phyloP scores from a whole-genome alignment of 2,329 filamentous ascomycete species.

The Penicillium sp. region DNA sequence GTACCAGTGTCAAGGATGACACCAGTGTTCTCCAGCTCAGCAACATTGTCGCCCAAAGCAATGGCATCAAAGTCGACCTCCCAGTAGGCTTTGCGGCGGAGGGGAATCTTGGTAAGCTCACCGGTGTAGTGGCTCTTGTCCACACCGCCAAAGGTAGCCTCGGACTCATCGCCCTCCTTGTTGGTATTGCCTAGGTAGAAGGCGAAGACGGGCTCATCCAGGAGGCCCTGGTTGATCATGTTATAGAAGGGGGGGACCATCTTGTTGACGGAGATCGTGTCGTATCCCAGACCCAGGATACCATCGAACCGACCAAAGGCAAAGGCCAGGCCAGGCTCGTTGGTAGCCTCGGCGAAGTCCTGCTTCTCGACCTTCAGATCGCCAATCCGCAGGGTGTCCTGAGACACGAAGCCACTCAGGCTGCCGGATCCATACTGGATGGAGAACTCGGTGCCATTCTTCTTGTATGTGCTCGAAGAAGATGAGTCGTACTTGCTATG shows the following conservation, averaged over 20 bases:
- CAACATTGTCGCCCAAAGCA: constrained; percentile 78
- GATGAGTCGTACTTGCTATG: constrained; percentile 95
- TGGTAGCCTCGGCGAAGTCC: constrained; percentile 93
- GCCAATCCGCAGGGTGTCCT: constrained; percentile 82
- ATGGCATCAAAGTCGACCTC: constrained; percentile 95
- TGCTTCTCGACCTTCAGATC: constrained; percentile 85
- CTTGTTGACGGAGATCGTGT: constrained; percentile 94
- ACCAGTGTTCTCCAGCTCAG: constrained; percentile 90
- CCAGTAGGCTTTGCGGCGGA: constrained; percentile 99
- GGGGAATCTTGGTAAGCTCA: constrained; percentile 86
- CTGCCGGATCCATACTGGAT: constrained; percentile 95
- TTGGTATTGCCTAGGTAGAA: constrained; percentile 86
- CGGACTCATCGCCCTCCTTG: constrained; percentile 71
- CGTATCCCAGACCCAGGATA: constrained; percentile 90
- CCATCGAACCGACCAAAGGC: constrained; percentile 97
- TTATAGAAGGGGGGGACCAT: constrained; percentile 96
- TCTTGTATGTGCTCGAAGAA: constrained; percentile 83
- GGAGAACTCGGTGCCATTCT: constrained; percentile 88
- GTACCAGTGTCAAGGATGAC: constrained; percentile 98
- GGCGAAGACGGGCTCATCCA: constrained; percentile 91
- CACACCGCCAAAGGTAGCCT: constrained; percentile 85
- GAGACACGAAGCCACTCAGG: constrained; percentile 88
- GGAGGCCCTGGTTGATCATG: constrained; percentile 82
- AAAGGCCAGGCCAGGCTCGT: constrained; percentile 93
- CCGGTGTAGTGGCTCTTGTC: constrained; percentile 79